Evolutionary conservation across 1,139 yeast genomes (phyloP), one percentile per base, ranked within the genome.

Genomic region (Lizanozyma gosingica): DNA sequence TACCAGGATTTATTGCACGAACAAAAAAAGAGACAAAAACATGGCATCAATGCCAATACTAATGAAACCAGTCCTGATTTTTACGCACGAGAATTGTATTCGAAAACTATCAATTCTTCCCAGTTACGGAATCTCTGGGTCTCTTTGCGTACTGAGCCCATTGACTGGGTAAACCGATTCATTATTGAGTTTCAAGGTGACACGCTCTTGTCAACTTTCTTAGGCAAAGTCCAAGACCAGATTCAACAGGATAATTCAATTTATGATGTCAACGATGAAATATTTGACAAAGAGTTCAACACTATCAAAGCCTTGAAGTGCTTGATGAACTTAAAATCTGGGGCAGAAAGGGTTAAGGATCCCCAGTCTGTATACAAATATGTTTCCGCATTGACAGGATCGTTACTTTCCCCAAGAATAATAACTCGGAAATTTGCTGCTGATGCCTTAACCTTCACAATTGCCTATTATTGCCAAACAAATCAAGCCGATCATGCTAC

Each of bases 81-180:
- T 56, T 92, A 84, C 59, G 90, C 94, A 29, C 74, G 85, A 43
- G 73, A 76, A 48, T 70, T 92, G 46, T 71, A 90, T 55, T 80
- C 83, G 37, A 82, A 83, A 50, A 63, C 80, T 33, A 81, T 87
- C 40, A 70, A 85, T 4, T 67, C 81, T 3, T 76, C 77, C 39
- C 90, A 88, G 55, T 65, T 92, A 50, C 86, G 84, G 37, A 85
- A 85, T 50, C 70, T 92, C 42, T 87, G 94, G 84, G 95, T 92
- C 3, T 86, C 95, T 36, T 66, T 92, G 38, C 76, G 97, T 47
- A 87, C 97, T 0, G 97, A 90, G 56, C 94, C 94, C 35, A 74
- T 92, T 35, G 82, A 76, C 45, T 92, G 98, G 98, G 95, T 90
- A 1, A 73, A 82, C 43, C 76, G 71, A 33, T 92, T 92, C 46